Percentiles rank a stretch among this genome's conserved stretches.
These are phyloP conservation scores for Rosa rugosa DNA, from an alignment of 306 rosid genomes.

Conservation along the genomic window DNA sequence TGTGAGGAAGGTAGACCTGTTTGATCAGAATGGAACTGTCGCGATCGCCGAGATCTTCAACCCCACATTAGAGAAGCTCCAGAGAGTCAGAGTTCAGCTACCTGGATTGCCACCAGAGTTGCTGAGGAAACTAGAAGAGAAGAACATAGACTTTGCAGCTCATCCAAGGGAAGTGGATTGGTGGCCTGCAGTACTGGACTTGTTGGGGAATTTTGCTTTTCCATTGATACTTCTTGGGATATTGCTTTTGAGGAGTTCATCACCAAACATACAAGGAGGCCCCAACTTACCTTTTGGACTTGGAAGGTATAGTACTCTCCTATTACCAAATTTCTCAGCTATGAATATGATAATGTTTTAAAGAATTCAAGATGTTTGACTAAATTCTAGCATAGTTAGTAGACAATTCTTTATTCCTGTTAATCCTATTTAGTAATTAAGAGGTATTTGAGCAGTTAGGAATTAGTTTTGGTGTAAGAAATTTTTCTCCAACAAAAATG, in stretches of 20 bases:
- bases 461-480: no score
- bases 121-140: conserved; percentile 58
- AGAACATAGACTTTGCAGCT: conserved; percentile 67
- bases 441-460: no score
- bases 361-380: neutral
- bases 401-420: neutral
- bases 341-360: neutral
- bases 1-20: conserved; percentile 68
- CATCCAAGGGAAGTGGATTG: conserved; percentile 46
- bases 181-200: conserved; percentile 46
- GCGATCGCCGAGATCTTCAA: conserved; percentile 71
- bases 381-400: neutral
- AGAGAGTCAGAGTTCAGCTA: conserved; percentile 65
- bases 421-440: no score
- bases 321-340: neutral
- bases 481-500: no score
- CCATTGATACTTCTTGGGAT: conserved; percentile 60
- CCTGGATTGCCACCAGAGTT: conserved; percentile 64
- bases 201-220: conserved; percentile 63
- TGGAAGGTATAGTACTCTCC: conserved; percentile 49
- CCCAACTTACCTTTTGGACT: conserved; percentile 79
- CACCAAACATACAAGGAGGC: conserved; percentile 54
- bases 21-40: conserved; percentile 58
- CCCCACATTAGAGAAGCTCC: conserved; percentile 55
- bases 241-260: conserved; percentile 44